Conservation (phyloP, 2,329 filamentous ascomycete genomes). For the Diaporthe nobilis region DNA sequence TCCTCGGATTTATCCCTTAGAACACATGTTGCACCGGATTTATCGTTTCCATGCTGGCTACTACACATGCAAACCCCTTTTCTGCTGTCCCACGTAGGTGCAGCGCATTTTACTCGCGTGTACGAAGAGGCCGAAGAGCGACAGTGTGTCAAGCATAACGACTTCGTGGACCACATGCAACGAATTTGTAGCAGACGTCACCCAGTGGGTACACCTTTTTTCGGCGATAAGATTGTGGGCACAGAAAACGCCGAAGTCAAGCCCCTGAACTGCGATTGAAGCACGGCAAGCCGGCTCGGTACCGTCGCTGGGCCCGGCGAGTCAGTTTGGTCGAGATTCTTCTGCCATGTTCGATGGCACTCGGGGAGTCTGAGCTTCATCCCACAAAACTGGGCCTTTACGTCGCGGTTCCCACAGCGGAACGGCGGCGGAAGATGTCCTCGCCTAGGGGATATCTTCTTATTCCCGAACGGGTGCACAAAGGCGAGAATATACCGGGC, state of each 20-base stretch:
- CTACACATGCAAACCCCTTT: neutral
- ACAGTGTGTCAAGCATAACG: neutral
- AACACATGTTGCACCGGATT: neutral
- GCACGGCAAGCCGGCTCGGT: neutral
- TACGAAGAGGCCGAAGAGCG: constrained; percentile 4
- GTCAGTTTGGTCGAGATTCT: constrained; percentile 7
- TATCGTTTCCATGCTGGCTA: neutral
- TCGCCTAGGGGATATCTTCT: neutral
- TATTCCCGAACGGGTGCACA: neutral
- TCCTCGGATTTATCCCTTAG: neutral
- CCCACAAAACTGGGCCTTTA: constrained; percentile 22
- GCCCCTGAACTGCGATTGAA: neutral
- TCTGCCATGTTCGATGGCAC: constrained; percentile 7
- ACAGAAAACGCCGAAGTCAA: neutral
- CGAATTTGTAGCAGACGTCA: constrained; percentile 9
- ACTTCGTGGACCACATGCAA: neutral
- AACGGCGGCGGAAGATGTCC: neutral
- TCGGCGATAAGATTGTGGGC: constrained; percentile 24
- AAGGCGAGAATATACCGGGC: constrained; percentile 7
- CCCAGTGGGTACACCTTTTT: neutral
- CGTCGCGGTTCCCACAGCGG: constrained; percentile 21
- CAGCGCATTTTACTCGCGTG: neutral
- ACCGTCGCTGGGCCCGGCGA: neutral
- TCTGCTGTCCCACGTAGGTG: neutral
- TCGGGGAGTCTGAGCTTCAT: constrained; percentile 1